Evolutionary conservation across 2,329 filamentous ascomycete genomes (phyloP).

Genomic region (Sporothrix dimorphospora): DNA sequence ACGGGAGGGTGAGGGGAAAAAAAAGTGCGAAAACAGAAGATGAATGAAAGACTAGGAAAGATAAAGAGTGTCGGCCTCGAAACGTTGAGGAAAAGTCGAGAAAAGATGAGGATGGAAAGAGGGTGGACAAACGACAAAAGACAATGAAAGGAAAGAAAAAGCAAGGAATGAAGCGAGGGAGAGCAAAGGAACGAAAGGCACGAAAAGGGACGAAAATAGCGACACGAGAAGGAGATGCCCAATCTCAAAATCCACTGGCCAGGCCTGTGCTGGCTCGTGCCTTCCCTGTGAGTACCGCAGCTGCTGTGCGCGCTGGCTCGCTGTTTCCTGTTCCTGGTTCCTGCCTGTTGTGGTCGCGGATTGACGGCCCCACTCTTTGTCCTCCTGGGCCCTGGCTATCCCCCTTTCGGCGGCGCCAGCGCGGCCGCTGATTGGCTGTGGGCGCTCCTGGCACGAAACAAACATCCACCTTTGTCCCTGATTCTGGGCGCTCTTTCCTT

Average conservation of each 20-base stretch:
- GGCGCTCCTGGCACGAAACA: conserved; percentile 15
- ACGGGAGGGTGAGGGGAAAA: not conserved
- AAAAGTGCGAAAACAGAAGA: not conserved
- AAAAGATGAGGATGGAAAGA: not conserved
- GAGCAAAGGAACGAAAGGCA: conserved; percentile 1
- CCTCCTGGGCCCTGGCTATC: conserved; percentile 2
- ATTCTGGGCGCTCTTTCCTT: not conserved
- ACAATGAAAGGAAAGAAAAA: not conserved
- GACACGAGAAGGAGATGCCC: conserved; percentile 14
- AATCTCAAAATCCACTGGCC: not conserved
- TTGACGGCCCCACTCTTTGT: not conserved
- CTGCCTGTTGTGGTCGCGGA: not conserved
- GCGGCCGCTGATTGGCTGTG: not conserved
- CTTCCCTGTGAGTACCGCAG: not conserved
- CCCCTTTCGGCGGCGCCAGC: not conserved
- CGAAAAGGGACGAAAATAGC: conserved; percentile 16
- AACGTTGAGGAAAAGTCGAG: not conserved
- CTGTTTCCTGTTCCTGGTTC: conserved; percentile 7
- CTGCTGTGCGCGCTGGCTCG: not conserved
- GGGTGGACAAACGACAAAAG: not conserved
- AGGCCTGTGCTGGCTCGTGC: not conserved
- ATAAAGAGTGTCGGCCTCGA: conserved; percentile 14
- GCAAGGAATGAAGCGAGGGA: conserved; percentile 3
- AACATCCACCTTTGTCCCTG: conserved; percentile 4
- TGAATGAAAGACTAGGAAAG: not conserved